Evolutionary conservation across 2,329 filamentous ascomycete species (phyloP).

Genomic region (Fusarium sp.): DNA sequence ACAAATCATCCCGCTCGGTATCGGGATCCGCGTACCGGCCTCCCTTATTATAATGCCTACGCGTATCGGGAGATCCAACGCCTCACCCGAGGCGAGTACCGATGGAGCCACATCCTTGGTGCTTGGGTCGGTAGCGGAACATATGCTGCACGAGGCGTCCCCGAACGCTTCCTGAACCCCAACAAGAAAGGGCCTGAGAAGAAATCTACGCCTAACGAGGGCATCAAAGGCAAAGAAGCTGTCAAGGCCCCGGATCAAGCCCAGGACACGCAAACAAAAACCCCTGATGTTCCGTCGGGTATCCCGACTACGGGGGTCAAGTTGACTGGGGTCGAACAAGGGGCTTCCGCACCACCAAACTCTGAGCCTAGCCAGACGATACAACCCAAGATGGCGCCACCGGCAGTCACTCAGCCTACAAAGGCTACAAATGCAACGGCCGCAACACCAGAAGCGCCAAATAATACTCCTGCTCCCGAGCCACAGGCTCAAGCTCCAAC

Average conservation of each 20-base stretch:
- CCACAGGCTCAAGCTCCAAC: not conserved
- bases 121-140: slow-evolving; percentile 80
- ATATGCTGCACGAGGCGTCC: slow-evolving; percentile 78
- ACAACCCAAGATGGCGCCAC: slow-evolving; percentile 1
- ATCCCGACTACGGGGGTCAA: not conserved
- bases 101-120: slow-evolving; percentile 83
- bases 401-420: not conserved
- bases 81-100: slow-evolving; percentile 76
- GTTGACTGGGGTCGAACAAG: not conserved
- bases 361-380: slow-evolving; percentile 6
- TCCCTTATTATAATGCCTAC: slow-evolving; percentile 80
- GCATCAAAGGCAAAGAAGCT: slow-evolving; percentile 28
- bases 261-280: slow-evolving; percentile 13
- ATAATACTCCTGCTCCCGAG: not conserved
- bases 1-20: slow-evolving; percentile 85
- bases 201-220: slow-evolving; percentile 17
- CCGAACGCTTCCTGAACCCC: slow-evolving; percentile 72
- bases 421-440: slow-evolving; percentile 1
- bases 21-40: slow-evolving; percentile 82
- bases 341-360: not conserved
- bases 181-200: slow-evolving; percentile 41
- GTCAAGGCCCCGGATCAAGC: slow-evolving; percentile 15
- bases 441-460: not conserved
- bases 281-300: slow-evolving; percentile 4
- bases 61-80: slow-evolving; percentile 86